Evolutionary conservation across 257 asterid genomes (phyloP).

Genomic region (Capsicum rhomboideum): DNA sequence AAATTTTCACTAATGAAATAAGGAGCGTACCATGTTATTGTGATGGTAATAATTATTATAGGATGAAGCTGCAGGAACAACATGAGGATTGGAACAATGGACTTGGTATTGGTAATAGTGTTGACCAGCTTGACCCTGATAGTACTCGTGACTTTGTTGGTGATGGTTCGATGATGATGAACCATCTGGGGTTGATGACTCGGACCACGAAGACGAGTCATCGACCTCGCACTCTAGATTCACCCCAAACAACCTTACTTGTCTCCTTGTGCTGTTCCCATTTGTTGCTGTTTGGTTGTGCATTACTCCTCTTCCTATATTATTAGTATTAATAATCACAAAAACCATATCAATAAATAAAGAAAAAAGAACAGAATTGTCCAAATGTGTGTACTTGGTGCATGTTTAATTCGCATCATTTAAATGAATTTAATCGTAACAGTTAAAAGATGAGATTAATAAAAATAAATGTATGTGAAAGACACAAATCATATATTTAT

Average conservation of each 20-base stretch:
- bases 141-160: background rate
- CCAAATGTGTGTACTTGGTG: too few relatives aligned
- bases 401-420: too few relatives aligned
- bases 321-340: background rate
- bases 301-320: background rate
- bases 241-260: conserved; percentile 78
- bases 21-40: conserved; percentile 53
- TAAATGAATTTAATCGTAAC: too few relatives aligned
- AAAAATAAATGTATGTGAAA: background rate
- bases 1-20: background rate
- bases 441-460: background rate
- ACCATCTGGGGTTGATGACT: conserved; percentile 32
- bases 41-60: conserved; percentile 9
- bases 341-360: background rate
- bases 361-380: background rate
- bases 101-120: conserved; percentile 18
- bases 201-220: conserved; percentile 24
- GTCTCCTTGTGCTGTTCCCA: conserved; percentile 49
- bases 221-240: conserved; percentile 64
- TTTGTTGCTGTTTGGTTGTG: conserved; percentile 10
- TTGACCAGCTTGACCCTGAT: conserved; percentile 15
- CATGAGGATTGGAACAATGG: conserved; percentile 13
- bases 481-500: background rate
- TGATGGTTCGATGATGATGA: conserved; percentile 37
- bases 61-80: background rate